Conservation (phyloP, 768 basidiomycete species). For the Russula virescens region DNA sequence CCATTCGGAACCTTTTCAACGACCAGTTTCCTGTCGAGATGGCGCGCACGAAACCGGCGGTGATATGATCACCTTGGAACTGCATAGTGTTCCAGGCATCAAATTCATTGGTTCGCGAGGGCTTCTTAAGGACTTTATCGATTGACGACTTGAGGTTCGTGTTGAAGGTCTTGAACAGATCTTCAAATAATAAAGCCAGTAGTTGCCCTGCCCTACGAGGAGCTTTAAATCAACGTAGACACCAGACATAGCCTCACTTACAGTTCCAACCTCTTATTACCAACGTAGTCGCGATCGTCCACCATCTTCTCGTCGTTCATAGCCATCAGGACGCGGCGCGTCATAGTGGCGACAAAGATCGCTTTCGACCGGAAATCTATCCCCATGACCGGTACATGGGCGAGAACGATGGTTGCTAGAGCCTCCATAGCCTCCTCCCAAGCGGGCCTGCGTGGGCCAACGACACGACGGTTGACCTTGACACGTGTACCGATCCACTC, state of each 20-base stretch:
- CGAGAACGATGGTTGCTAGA: conserved; percentile 94
- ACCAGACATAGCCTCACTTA: conserved; percentile 38
- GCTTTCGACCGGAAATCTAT: conserved; percentile 91
- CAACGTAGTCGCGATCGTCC: conserved; percentile 98
- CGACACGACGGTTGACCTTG: conserved; percentile 74
- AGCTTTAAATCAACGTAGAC: neutral
- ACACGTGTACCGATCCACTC: conserved; percentile 94
- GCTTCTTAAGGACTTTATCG: conserved; percentile 96
- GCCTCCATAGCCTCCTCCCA: conserved; percentile 97
- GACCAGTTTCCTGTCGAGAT: conserved; percentile 99
- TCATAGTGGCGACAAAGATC: conserved; percentile 97
- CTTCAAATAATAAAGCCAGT: conserved; percentile 92
- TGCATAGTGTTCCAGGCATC: conserved; percentile 93
- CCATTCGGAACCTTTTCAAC: conserved; percentile 98
- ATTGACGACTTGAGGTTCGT: conserved; percentile 91
- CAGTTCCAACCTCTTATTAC: conserved; percentile 98
- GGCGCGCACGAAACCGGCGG: conserved; percentile 90
- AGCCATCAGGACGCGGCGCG: conserved; percentile 90
- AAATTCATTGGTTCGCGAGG: conserved; percentile 88
- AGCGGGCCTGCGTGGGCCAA: conserved; percentile 76
- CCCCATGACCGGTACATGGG: conserved; percentile 87
- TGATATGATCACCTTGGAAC: conserved; percentile 95
- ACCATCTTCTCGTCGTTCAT: conserved; percentile 96
- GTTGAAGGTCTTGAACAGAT: conserved; percentile 98
- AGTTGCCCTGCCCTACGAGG: conserved; percentile 82